Evolutionary conservation across 495 filamentous ascomycete genomes (phyloP).

Genomic region (Hypoxylon lienhwacheense): DNA sequence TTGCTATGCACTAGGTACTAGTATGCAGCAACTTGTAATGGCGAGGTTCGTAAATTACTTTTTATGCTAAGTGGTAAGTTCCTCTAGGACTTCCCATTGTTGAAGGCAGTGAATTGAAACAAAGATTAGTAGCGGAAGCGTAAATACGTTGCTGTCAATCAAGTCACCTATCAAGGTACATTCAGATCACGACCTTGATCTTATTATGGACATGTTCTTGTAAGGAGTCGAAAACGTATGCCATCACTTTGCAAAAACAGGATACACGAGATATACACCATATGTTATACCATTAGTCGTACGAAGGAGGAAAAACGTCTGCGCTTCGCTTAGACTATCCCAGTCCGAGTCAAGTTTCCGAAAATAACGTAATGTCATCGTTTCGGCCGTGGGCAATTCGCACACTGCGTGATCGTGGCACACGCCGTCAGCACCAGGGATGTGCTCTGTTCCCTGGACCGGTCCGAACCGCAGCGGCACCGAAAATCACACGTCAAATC

Average conservation of each 20-base stretch:
- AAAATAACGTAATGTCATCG: neutral
- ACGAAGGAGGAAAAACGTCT: neutral
- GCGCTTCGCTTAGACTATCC: neutral
- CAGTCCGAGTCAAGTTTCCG: neutral
- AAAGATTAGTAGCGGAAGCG: too few relatives aligned
- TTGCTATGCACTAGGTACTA: neutral
- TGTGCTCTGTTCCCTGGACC: neutral
- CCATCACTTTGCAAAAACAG: too few relatives aligned
- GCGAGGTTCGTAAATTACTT: neutral
- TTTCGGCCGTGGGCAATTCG: slow-evolving; percentile 3
- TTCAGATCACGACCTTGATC: too few relatives aligned
- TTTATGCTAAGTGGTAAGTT: too few relatives aligned
- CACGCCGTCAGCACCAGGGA: neutral
- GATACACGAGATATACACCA: neutral
- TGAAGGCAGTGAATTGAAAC: too few relatives aligned
- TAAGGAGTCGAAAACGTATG: too few relatives aligned
- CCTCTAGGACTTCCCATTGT: too few relatives aligned
- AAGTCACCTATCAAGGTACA: too few relatives aligned
- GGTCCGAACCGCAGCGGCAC: neutral
- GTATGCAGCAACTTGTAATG: neutral
- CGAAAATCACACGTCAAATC: neutral
- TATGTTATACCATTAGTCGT: neutral
- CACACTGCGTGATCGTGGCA: neutral
- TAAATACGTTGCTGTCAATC: neutral
- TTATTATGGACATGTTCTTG: too few relatives aligned